Conservation (phyloP, 164 flowering plant species). For the Taxillus chinensis region DNA sequence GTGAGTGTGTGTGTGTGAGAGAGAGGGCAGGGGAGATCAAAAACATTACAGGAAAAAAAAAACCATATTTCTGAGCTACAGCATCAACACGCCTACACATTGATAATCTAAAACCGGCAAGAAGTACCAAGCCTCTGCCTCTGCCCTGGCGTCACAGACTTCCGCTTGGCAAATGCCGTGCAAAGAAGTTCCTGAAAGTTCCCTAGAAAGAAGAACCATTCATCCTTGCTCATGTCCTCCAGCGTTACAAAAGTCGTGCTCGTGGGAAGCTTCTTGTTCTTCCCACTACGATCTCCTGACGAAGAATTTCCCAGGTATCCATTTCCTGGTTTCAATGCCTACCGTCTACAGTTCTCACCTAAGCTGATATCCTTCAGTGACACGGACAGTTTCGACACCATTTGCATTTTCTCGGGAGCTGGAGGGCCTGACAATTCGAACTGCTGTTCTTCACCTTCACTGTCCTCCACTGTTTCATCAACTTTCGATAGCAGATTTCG, state of each 20-base stretch:
- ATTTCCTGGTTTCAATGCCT: constrained; percentile 26
- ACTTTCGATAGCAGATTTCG: constrained; percentile 33
- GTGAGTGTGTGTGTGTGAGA: too few species aligned
- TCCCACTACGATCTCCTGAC: constrained; percentile 53
- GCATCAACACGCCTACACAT: too few species aligned
- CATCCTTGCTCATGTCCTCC: constrained; percentile 51
- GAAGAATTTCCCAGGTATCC: constrained; percentile 26
- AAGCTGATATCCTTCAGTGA: constrained; percentile 46
- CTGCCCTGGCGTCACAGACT: constrained; percentile 33
- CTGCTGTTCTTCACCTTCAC: constrained; percentile 25
- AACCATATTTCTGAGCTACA: too few species aligned
- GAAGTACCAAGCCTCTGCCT: constrained; percentile 75
- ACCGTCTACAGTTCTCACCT: constrained; percentile 30
- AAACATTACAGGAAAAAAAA: too few species aligned
- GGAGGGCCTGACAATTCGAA: constrained; percentile 9
- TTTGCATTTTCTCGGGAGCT: constrained; percentile 10
- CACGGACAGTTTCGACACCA: constrained; percentile 52
- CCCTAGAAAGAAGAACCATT: constrained; percentile 45
- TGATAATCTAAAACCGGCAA: constrained; percentile 50
- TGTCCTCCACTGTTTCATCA: constrained; percentile 39
- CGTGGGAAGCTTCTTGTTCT: constrained; percentile 50
- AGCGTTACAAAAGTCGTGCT: constrained; percentile 49
- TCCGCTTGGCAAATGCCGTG: constrained; percentile 46
- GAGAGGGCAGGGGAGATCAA: too few species aligned
- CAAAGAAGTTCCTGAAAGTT: constrained; percentile 44